phyloP scores from a whole-genome alignment of 805 yeast species.

The Cyberlindnera mississippiensis region DNA sequence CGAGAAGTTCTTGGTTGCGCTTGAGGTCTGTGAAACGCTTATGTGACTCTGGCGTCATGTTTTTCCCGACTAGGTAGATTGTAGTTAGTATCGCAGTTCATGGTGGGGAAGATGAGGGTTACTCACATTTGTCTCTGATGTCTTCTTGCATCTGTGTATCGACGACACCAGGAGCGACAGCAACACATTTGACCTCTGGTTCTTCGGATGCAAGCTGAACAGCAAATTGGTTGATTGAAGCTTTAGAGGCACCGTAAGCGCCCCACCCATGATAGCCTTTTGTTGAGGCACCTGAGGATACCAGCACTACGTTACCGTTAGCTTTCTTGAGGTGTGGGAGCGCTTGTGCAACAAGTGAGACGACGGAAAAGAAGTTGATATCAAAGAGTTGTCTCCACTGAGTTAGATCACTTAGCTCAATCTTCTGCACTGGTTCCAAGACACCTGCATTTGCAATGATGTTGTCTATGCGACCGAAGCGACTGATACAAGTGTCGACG shows the following conservation, averaged over 20 bases:
- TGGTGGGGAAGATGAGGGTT: background rate
- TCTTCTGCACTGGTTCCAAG: constrained; percentile 65
- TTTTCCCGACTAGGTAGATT: constrained; percentile 32
- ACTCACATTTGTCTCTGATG: constrained; percentile 55
- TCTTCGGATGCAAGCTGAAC: constrained; percentile 67
- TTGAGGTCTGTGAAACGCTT: constrained; percentile 64
- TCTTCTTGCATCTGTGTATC: constrained; percentile 84
- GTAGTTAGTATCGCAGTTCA: constrained; percentile 1
- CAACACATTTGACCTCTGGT: constrained; percentile 49
- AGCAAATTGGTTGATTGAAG: constrained; percentile 81
- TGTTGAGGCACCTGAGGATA: constrained; percentile 84
- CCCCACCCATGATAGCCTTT: constrained; percentile 72
- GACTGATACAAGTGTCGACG: constrained; percentile 40
- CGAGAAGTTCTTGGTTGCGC: constrained; percentile 50
- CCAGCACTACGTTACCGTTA: constrained; percentile 67
- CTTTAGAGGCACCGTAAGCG: constrained; percentile 89
- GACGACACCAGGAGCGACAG: constrained; percentile 94
- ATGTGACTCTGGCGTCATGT: constrained; percentile 59
- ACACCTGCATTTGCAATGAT: constrained; percentile 80
- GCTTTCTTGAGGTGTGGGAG: constrained; percentile 54
- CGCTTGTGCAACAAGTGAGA: constrained; percentile 49
- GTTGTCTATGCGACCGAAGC: constrained; percentile 58
- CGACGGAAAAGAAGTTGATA: constrained; percentile 73
- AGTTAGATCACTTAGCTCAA: constrained; percentile 48
- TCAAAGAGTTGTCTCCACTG: constrained; percentile 67